Conservation (phyloP, 495 filamentous ascomycete species). For the Xylaria acuta region DNA sequence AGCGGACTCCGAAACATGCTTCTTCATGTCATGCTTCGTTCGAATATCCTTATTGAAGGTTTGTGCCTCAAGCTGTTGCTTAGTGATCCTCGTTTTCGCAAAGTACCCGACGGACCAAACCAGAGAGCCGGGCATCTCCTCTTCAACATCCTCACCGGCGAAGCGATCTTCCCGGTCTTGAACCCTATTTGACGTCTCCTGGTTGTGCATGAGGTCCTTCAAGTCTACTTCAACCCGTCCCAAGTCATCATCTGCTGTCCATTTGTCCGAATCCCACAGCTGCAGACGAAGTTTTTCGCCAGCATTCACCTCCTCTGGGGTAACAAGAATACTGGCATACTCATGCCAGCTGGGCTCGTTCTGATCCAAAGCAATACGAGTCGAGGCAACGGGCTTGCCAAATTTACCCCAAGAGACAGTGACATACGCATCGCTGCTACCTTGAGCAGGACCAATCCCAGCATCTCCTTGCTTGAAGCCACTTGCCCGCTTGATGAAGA, state of each 20-base stretch:
- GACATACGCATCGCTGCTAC: conserved; percentile 72
- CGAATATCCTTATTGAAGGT: conserved; percentile 58
- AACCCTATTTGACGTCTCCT: conserved; percentile 60
- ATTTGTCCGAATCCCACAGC: conserved; percentile 74
- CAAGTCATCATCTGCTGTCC: conserved; percentile 74
- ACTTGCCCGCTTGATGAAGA: conserved; percentile 66
- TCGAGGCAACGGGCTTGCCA: conserved; percentile 69
- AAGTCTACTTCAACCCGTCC: conserved; percentile 71
- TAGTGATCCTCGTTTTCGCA: conserved; percentile 64
- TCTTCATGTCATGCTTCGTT: conserved; percentile 58
- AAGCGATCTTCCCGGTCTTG: conserved; percentile 65
- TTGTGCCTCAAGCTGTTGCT: conserved; percentile 60
- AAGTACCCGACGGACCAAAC: conserved; percentile 76
- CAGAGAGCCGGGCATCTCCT: conserved; percentile 72
- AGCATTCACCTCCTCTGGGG: conserved; percentile 72
- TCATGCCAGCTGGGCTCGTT: conserved; percentile 74
- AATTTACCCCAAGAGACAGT: conserved; percentile 78
- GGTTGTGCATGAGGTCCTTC: conserved; percentile 65
- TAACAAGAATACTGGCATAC: conserved; percentile 67
- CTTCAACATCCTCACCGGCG: conserved; percentile 62
- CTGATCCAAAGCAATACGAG: conserved; percentile 65
- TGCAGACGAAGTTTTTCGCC: conserved; percentile 70
- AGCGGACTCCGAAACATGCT: conserved; percentile 57
- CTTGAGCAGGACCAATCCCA: conserved; percentile 59
- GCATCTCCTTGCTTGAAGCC: conserved; percentile 73